Percentiles rank a stretch among this genome's conserved stretches.
phyloP scores from a whole-genome alignment of 2,329 filamentous ascomycete genomes.

The Lasiodiplodia hormozganensis region DNA sequence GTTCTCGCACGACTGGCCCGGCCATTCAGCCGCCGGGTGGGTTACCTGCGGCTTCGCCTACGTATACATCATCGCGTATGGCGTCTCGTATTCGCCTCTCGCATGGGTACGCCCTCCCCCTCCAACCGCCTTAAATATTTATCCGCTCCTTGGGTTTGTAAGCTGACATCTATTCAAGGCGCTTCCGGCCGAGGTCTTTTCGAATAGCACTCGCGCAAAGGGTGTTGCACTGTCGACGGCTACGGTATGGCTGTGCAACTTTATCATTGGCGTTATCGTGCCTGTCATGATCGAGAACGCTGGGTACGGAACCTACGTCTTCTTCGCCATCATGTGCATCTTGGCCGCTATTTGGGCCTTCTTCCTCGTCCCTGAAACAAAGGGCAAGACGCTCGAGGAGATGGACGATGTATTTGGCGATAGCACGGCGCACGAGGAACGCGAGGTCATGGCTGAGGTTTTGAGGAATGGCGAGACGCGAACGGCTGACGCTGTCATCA shows the following conservation, averaged over 20 bases:
- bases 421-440: conserved; percentile 39
- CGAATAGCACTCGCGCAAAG: conserved; percentile 29
- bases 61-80: conserved; percentile 69
- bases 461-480: not conserved
- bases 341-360: conserved; percentile 44
- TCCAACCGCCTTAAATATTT: too few relatives aligned
- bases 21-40: conserved; percentile 61
- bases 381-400: conserved; percentile 44
- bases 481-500: not conserved
- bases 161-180: not conserved
- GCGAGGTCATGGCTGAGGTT: conserved; percentile 33
- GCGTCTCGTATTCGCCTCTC: conserved; percentile 43
- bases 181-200: conserved; percentile 30
- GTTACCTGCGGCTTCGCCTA: conserved; percentile 44
- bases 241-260: conserved; percentile 70
- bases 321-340: conserved; percentile 47
- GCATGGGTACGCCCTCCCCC: conserved; percentile 33
- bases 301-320: conserved; percentile 52
- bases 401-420: conserved; percentile 48
- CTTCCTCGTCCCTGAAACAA: conserved; percentile 45
- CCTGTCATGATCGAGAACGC: conserved; percentile 68
- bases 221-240: conserved; percentile 66
- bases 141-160: too few relatives aligned
- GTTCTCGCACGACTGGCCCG: conserved; percentile 58
- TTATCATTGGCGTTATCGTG: conserved; percentile 68